Percentiles rank a stretch among this genome's conserved stretches.
Evolutionary conservation across 2,329 filamentous ascomycete species (phyloP).

Genomic region (Coniochaeta pulveracea): DNA sequence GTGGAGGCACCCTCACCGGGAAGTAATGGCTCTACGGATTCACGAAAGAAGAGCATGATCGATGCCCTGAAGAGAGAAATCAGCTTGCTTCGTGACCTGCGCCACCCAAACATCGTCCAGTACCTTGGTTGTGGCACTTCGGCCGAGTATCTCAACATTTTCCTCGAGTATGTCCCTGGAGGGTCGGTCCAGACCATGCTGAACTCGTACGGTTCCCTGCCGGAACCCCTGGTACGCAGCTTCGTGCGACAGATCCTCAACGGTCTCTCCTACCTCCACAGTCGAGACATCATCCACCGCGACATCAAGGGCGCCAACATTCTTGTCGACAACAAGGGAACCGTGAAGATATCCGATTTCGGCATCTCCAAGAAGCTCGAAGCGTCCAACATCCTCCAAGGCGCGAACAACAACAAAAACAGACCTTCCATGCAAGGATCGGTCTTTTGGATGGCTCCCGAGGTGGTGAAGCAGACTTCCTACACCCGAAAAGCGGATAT

Average conservation of each 20-base stretch:
- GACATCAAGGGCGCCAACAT: conserved; percentile 99
- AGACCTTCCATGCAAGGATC: conserved; percentile 83
- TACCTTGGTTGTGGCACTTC: conserved; percentile 94
- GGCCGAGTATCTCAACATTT: conserved; percentile 91
- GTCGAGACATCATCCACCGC: conserved; percentile 90
- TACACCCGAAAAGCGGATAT: conserved; percentile 99
- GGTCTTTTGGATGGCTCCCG: conserved; percentile 99
- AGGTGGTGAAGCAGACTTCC: conserved; percentile 94
- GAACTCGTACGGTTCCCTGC: conserved; percentile 91
- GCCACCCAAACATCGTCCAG: conserved; percentile 95
- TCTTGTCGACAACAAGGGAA: conserved; percentile 96
- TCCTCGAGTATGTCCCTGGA: conserved; percentile 96
- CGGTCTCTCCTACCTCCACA: conserved; percentile 87
- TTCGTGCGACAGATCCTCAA: conserved; percentile 94
- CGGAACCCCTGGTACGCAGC: conserved; percentile 86
- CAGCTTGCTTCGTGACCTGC: conserved; percentile 80
- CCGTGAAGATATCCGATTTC: conserved; percentile 98
- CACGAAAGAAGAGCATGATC: conserved; percentile 96
- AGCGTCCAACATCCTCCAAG: conserved; percentile 70
- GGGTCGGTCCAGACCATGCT: conserved; percentile 98
- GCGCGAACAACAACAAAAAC: conserved; percentile 55
- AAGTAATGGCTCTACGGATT: conserved; percentile 69
- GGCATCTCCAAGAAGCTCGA: conserved; percentile 98
- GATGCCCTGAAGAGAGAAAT: conserved; percentile 96
- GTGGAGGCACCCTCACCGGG: conserved; percentile 79